Evolutionary conservation across 208 protist genomes (phyloP).

Genomic region (Trypanosomatidae sp.): DNA sequence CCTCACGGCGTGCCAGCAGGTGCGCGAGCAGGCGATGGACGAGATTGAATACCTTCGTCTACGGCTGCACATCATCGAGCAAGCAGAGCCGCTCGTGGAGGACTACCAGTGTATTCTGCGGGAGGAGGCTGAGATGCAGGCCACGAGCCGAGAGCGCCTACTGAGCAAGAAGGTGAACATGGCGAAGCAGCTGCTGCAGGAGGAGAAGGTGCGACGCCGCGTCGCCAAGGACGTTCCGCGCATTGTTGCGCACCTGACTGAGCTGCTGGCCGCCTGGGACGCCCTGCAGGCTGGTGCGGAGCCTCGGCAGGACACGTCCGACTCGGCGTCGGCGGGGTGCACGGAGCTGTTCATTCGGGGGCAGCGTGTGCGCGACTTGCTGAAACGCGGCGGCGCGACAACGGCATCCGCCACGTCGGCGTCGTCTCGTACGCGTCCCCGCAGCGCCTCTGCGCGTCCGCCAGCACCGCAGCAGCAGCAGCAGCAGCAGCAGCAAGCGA

Average conservation of each 20-base stretch:
- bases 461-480: neutral
- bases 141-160: constrained; percentile 65
- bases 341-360: constrained; percentile 24
- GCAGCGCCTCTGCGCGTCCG: too few species aligned
- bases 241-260: constrained; percentile 45
- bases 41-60: constrained; percentile 28
- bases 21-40: constrained; percentile 28
- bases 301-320: constrained; percentile 6
- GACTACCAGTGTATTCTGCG: constrained; percentile 40
- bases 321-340: neutral
- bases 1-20: constrained; percentile 30
- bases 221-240: constrained; percentile 63
- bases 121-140: constrained; percentile 46
- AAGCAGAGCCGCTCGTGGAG: constrained; percentile 39
- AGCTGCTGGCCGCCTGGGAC: constrained; percentile 44
- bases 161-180: constrained; percentile 83
- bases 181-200: constrained; percentile 79
- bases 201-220: constrained; percentile 65
- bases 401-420: too few species aligned
- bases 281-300: constrained; percentile 26
- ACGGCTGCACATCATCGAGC: constrained; percentile 41
- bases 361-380: constrained; percentile 26
- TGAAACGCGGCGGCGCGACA: too few species aligned
- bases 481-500: too few species aligned
- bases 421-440: too few species aligned